Evolutionary conservation across 176 grass and related monocot genomes (phyloP).

Genomic region (Zoysia pacifica): DNA sequence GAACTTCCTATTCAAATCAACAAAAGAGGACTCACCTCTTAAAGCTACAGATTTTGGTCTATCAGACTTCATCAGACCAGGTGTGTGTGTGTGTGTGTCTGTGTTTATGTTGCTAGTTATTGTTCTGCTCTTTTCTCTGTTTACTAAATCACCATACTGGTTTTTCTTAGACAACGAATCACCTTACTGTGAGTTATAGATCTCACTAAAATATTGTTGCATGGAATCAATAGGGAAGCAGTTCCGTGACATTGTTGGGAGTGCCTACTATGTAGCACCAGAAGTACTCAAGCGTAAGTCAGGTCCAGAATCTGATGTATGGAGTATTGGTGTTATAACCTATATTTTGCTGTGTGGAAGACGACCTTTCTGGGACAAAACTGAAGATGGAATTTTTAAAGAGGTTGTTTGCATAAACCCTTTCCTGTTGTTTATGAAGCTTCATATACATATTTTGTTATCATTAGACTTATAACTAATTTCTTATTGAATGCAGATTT

Average conservation of each 20-base stretch:
- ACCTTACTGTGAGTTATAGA: background rate
- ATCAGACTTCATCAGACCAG: conserved; percentile 95
- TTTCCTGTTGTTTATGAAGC: background rate
- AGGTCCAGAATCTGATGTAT: conserved; percentile 87
- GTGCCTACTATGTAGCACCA: conserved; percentile 94
- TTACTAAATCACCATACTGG: background rate
- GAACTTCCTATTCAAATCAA: conserved; percentile 96
- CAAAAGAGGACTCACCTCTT: conserved; percentile 70
- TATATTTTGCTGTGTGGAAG: conserved; percentile 94
- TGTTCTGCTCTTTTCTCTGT: conserved; percentile 20
- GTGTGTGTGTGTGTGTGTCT: conserved; percentile 48
- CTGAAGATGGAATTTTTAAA: conserved; percentile 97
- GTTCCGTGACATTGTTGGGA: conserved; percentile 89
- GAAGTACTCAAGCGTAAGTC: conserved; percentile 88
- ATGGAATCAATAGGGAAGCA: conserved; percentile 57
- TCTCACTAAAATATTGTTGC: conserved; percentile 12
- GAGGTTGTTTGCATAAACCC: conserved; percentile 52
- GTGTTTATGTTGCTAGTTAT: conserved; percentile 30
- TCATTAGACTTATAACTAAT: background rate
- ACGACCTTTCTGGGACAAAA: conserved; percentile 98
- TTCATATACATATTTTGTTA: conserved; percentile 2
- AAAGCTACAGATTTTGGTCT: conserved; percentile 99
- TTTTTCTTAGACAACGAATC: too few relatives aligned
- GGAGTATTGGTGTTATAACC: conserved; percentile 98
- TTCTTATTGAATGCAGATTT: background rate